A percentile compares a stretch with the other conserved stretches of the same genome.
Conservation (phyloP, 306 rosid genomes). For the Fagus sylvatica region DNA sequence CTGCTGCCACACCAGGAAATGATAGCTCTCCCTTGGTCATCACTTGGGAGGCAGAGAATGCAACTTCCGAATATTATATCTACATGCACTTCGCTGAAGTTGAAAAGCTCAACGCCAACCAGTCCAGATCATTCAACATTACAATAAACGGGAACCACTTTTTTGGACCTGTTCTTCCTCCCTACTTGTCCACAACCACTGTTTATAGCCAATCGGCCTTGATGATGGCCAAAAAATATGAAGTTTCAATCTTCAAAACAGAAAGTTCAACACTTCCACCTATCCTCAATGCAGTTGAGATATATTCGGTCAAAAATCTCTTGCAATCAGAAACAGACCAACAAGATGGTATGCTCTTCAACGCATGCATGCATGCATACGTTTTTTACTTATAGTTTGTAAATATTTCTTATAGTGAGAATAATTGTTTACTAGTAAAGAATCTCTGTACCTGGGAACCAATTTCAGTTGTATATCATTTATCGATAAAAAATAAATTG, state of each 20-base stretch:
- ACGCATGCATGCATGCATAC: no score
- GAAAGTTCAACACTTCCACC: constrained; percentile 42
- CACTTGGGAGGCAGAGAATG: neutral
- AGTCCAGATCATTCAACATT: constrained; percentile 32
- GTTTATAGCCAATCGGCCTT: neutral
- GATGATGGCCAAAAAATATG: neutral
- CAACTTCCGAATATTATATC: neutral
- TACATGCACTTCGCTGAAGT: constrained; percentile 39
- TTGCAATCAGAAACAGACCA: constrained; percentile 30
- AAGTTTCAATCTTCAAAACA: constrained; percentile 1
- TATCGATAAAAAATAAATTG: no score
- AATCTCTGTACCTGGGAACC: no score
- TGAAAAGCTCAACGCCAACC: constrained; percentile 5
- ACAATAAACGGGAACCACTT: neutral
- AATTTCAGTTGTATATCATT: no score
- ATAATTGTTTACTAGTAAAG: no score
- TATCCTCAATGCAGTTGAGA: constrained; percentile 41
- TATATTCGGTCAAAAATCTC: constrained; percentile 17
- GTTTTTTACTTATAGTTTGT: neutral
- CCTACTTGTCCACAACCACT: fast-evolving
- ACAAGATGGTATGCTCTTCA: constrained; percentile 31
- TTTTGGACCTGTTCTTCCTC: constrained; percentile 6
- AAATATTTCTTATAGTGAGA: neutral
- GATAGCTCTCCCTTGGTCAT: neutral
- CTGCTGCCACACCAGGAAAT: constrained; percentile 26